Percentiles rank a stretch among this genome's conserved stretches.
Conservation (phyloP, 495 filamentous ascomycete genomes). For the Ramalina intermedia region DNA sequence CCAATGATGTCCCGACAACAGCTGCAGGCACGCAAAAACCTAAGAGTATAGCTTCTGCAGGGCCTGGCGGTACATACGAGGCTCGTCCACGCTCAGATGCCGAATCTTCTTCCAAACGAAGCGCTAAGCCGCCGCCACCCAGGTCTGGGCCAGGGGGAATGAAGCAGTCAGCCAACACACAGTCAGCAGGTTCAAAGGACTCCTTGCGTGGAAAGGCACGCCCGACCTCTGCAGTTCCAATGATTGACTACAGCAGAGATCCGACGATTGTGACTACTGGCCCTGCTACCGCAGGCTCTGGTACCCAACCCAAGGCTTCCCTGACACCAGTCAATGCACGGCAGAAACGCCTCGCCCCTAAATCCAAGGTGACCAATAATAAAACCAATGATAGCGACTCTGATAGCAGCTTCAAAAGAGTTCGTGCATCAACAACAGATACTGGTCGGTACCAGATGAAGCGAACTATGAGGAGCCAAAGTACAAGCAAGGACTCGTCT, state of each 20-base stretch:
- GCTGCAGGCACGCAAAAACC: not conserved
- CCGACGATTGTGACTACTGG: slow-evolving; percentile 6
- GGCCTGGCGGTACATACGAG: too few species aligned
- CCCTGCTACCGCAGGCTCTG: slow-evolving; percentile 10
- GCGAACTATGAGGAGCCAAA: slow-evolving; percentile 34
- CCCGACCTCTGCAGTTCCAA: slow-evolving; percentile 14
- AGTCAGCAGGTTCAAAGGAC: not conserved
- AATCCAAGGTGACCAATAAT: slow-evolving; percentile 16
- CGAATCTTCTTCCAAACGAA: too few species aligned
- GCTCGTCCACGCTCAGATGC: too few species aligned
- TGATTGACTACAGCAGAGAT: slow-evolving; percentile 12
- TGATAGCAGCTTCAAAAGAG: slow-evolving; percentile 46
- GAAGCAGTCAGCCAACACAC: too few species aligned
- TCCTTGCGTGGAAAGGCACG: slow-evolving; percentile 23
- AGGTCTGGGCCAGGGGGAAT: slow-evolving; percentile 14
- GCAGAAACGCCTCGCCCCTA: slow-evolving; percentile 9
- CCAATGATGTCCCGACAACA: not conserved
- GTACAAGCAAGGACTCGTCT: slow-evolving; percentile 18
- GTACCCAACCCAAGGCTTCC: slow-evolving; percentile 1
- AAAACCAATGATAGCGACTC: slow-evolving; percentile 43
- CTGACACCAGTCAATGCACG: slow-evolving; percentile 7
- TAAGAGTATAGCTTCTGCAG: too few species aligned
- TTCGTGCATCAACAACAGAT: slow-evolving; percentile 22
- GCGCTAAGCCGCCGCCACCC: not conserved
- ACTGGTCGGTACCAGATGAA: slow-evolving; percentile 35